Base-by-base conservation (phyloP, 2,329 filamentous ascomycete species). In the Nemania sp. region DNA sequence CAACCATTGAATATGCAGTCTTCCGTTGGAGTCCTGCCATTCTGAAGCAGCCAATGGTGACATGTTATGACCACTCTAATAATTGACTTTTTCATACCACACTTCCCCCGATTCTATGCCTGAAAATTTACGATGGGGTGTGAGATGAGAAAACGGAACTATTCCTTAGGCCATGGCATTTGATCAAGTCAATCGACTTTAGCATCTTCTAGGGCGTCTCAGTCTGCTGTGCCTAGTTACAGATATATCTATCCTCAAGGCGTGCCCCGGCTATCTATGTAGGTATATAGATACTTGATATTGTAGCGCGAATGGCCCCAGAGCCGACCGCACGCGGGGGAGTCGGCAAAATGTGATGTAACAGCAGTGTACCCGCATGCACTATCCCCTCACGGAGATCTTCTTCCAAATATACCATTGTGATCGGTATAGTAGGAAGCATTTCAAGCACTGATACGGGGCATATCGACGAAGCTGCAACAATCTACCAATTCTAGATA, bases 321-420 rank as follows among this genome's bases (percentile, higher is more conserved):
- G 17, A 31, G 28, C 52, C 47, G 36, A 48, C 14, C 26, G 15
- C 28, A 37, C 31, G 31, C 47, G 53, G 53, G 31, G 48, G 52
- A 52, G 37, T 47, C 37, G 48, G 30, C 42, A 41, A 20, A 20
- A 39, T 30, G 15, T 52, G 37, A 55, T 55, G 55, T n/a, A 45
- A 55, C 40, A 11, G 7, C 11, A 36, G 43, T 28, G 46, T 47
- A 42, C 33, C 20, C 14, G 47, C 12, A 49, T 37, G 31, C 28
- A 34, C 19, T 15, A 9, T 47, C 50, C 41, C 49, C 54, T 57
- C 50, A 47, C 33, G n/a, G 8, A 30, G n/a, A 31, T 22, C 2
- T 14, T 31, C 4, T 31, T 11, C 11, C 28, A 31, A 5, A 31
- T 28, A 28, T 11, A 28, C 26, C 6, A 28, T 28, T 12, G 28